phyloP scores from a whole-genome alignment of 495 filamentous ascomycete genomes.

The Collariella sp. region DNA sequence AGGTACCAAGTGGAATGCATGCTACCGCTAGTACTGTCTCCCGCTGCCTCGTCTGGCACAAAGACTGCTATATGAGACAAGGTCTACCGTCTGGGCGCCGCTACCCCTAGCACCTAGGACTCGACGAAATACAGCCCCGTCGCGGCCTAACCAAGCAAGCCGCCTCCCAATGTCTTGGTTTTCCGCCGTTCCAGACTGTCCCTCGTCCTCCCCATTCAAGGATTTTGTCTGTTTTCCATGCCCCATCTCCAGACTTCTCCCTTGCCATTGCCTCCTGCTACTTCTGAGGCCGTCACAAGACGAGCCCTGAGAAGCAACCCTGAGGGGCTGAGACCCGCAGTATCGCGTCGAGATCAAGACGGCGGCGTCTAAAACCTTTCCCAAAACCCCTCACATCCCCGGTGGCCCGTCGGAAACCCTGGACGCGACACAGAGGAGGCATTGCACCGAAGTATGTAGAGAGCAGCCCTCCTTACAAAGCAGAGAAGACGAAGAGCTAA shows the following conservation, averaged over 20 bases:
- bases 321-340: background rate
- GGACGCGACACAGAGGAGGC: background rate
- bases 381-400: background rate
- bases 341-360: background rate
- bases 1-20: conserved; percentile 1
- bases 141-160: background rate
- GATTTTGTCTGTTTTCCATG: background rate
- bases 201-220: background rate
- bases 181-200: background rate
- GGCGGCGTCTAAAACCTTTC: background rate
- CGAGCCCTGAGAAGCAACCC: background rate
- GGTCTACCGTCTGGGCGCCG: background rate
- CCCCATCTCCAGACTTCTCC: background rate
- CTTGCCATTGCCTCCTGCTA: background rate
- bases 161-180: background rate
- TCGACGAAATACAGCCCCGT: background rate
- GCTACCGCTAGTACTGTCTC: conserved; percentile 7
- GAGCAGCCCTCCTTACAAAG: conserved; percentile 50
- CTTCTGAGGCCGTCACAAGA: background rate
- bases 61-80: background rate
- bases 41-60: conserved; percentile 1
- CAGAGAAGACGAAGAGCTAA: conserved; percentile 97
- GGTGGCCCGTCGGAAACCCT: background rate
- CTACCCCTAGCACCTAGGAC: background rate
- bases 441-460: conserved; percentile 1